These are phyloP conservation scores for Sinapis alba DNA, from an alignment of 441 rosid genomes.

Conservation along the genomic window DNA sequence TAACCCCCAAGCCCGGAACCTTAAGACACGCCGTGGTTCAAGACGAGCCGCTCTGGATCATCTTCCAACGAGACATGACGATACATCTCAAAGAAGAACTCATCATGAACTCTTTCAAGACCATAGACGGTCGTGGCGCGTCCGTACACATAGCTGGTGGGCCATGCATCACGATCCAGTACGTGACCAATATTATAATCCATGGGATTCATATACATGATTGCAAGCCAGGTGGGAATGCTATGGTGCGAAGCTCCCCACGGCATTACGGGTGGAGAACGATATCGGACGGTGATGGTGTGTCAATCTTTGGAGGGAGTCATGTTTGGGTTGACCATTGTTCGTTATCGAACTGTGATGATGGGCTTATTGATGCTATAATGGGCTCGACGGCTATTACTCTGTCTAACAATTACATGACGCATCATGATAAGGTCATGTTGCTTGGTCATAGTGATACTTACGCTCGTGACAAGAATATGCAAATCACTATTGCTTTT, in stretches of 20 bases:
- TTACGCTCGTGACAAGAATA: conserved; percentile 71
- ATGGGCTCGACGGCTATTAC: conserved; percentile 78
- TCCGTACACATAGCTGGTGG: conserved; percentile 86
- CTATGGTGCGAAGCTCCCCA: conserved; percentile 75
- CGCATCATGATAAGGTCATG: conserved; percentile 91
- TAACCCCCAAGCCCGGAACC: conserved; percentile 80
- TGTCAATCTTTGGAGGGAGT: conserved; percentile 80
- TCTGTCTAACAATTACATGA: conserved; percentile 77
- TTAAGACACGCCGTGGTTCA: conserved; percentile 76
- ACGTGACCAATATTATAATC: conserved; percentile 73
- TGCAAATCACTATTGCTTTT: conserved; percentile 87
- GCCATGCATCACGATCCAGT: conserved; percentile 83
- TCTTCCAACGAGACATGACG: conserved; percentile 77
- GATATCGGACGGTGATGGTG: conserved; percentile 80
- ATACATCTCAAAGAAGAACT: conserved; percentile 74
- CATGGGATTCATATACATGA: conserved; percentile 82
- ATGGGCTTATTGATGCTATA: conserved; percentile 79
- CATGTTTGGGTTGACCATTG: conserved; percentile 91
- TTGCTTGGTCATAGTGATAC: conserved; percentile 79
- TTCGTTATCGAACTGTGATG: conserved; percentile 67
- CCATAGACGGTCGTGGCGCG: conserved; percentile 87
- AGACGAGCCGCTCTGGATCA: conserved; percentile 87
- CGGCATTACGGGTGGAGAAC: conserved; percentile 87
- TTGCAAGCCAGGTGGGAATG: conserved; percentile 84
- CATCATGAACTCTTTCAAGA: conserved; percentile 86